Percentiles rank a stretch among this genome's conserved stretches.
These are phyloP conservation scores for Daldinia childiae DNA, from an alignment of 495 filamentous ascomycete genomes.

Conservation along the genomic window DNA sequence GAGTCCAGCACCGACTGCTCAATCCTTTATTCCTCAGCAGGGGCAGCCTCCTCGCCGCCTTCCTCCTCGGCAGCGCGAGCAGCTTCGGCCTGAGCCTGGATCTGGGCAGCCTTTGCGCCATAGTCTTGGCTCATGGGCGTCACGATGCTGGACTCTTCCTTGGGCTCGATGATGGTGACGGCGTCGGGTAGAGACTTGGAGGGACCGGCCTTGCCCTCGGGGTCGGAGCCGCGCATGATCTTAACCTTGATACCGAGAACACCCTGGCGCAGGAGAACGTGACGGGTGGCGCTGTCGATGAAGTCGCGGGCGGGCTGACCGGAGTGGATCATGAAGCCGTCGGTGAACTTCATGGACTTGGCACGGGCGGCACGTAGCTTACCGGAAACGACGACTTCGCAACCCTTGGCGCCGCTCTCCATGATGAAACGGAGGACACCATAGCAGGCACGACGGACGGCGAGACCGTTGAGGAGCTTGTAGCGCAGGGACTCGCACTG, in stretches of 20 bases:
- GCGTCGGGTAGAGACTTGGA: constrained; percentile 96
- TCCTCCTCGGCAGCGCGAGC: constrained; percentile 78
- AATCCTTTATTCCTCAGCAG: constrained; percentile 60
- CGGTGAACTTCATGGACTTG: constrained; percentile 99
- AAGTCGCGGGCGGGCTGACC: constrained; percentile 99
- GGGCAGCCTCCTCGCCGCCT: constrained; percentile 59
- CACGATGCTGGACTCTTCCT: constrained; percentile 94
- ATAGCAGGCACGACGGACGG: constrained; percentile 97
- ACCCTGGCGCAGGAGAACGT: constrained; percentile 99
- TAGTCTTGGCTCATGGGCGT: constrained; percentile 98
- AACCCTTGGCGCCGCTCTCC: constrained; percentile 99
- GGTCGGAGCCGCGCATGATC: constrained; percentile 99
- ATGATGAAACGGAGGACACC: constrained; percentile 99
- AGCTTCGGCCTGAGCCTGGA: constrained; percentile 71
- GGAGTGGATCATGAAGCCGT: constrained; percentile 99
- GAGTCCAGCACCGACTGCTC: constrained; percentile 49
- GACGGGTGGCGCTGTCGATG: constrained; percentile 96
- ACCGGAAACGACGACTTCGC: constrained; percentile 98
- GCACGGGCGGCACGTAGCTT: constrained; percentile 98
- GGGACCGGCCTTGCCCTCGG: constrained; percentile 97
- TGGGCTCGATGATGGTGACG: constrained; percentile 99
- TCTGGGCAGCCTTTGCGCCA: constrained; percentile 92
- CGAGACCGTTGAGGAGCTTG: constrained; percentile 99
- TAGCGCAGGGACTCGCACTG: constrained; percentile 99
- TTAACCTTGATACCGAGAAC: constrained; percentile 99